Base-by-base conservation (phyloP, 1,284 basidiomycete genomes). In the Coniferiporia sulphurascens region DNA sequence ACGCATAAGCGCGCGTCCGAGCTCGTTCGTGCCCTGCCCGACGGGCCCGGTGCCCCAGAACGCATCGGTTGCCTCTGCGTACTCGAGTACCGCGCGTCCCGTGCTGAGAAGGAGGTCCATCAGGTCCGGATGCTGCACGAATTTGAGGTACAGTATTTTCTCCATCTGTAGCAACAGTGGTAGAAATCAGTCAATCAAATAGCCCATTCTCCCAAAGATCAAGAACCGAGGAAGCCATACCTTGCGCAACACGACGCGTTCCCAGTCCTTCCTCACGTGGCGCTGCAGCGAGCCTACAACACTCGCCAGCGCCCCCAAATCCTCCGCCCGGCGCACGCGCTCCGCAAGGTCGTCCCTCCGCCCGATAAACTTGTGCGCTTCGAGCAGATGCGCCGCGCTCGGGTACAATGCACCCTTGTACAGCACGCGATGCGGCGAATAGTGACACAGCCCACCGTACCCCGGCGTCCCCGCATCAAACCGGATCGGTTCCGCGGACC, bases 291-390 rank as follows among this genome's bases (percentile, higher is more conserved):
- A 69, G 4, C 71, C 72, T n/a, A 78, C 76, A 44, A 85, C 66
- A 1, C 72, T 74, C 48, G 78, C 78, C 58, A 85, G 81, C 2
- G 83, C 78, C 17, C 74, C 72, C 1, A 80, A 72, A 32, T 74
- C 76, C 10, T 68, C 67, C 59, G 75, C 76, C 4, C 60, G 64
- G 21, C 84, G 73, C 60, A 89, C 83, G 32, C 65, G 63, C 56
- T 85, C 80, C 4, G 82, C 82, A 22, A 86, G 63, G 1, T 81
- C 78, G 0, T 78, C 76, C 5, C 72, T 70, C 36, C 72, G 68
- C 0, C 73, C 72, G 54, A 83, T 65, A 67, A 84, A 89, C 67
- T 86, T 86, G 63, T 86, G 72, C 8, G 86, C 86, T 70, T 89
- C 86, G 46, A 82, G 76, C 13, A 89, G 73, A 65, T 89, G 87